A percentile compares a stretch with the other conserved stretches of the same genome.
Conservation (phyloP, 2,329 filamentous ascomycete species). For the Apiospora rasikravindrae region DNA sequence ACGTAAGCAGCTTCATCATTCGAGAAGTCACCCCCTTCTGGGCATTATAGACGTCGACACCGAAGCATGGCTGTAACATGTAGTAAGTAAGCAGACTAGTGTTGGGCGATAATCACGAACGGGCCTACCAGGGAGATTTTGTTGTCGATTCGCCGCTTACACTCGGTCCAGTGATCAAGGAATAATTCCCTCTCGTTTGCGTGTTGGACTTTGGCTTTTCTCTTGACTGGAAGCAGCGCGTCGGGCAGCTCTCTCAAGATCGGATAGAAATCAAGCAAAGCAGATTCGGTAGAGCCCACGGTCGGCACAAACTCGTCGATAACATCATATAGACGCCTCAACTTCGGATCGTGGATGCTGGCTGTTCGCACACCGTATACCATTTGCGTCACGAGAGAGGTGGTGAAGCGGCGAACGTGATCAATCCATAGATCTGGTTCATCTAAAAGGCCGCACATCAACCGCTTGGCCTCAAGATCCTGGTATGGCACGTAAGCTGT, state of each 20-base stretch:
- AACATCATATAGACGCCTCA: conserved; percentile 48
- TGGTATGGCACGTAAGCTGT: conserved; percentile 60
- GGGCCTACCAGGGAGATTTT: conserved; percentile 34
- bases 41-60: conserved; percentile 31
- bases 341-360: conserved; percentile 43
- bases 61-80: conserved; percentile 31
- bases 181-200: conserved; percentile 48
- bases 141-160: conserved; percentile 41
- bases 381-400: conserved; percentile 55
- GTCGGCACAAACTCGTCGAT: conserved; percentile 40
- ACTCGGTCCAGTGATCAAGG: conserved; percentile 43
- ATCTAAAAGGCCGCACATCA: conserved; percentile 55
- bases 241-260: conserved; percentile 51
- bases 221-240: conserved; percentile 43
- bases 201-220: conserved; percentile 49
- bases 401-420: conserved; percentile 53
- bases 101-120: neutral
- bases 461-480: conserved; percentile 59
- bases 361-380: conserved; percentile 51
- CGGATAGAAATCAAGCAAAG: conserved; percentile 53
- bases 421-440: conserved; percentile 47
- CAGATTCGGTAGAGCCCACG: conserved; percentile 37
- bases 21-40: conserved; percentile 38
- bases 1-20: conserved; percentile 43
- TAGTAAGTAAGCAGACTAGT: neutral